Evolutionary conservation across 257 asterid genomes (phyloP).

Genomic region (Salvia rosmarinus): DNA sequence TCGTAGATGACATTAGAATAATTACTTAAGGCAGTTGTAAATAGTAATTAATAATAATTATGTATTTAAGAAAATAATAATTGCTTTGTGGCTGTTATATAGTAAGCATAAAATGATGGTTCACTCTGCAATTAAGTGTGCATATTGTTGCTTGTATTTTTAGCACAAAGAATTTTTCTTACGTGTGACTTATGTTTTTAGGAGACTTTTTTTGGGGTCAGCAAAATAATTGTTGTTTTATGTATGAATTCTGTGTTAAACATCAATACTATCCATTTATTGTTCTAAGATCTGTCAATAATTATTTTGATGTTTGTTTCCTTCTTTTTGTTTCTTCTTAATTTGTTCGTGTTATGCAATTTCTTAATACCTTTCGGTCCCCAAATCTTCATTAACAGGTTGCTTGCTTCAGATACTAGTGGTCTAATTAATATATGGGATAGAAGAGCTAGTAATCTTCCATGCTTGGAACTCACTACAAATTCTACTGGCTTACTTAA

Average conservation of each 20-base stretch:
- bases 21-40: not conserved
- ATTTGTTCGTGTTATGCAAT: conserved; percentile 28
- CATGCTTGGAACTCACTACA: conserved; percentile 71
- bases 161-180: not conserved
- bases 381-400: conserved; percentile 53
- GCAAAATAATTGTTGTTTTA: not conserved
- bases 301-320: conserved; percentile 16
- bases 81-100: not conserved
- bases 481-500: conserved; percentile 64
- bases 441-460: conserved; percentile 77
- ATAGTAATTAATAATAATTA: not conserved
- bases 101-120: not conserved
- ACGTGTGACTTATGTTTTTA: too few species aligned
- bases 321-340: too few species aligned
- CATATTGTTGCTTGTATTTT: not conserved
- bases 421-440: conserved; percentile 91
- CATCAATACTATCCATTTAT: not conserved
- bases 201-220: not conserved
- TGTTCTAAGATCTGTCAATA: not conserved
- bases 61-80: not conserved
- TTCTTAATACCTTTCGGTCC: conserved; percentile 26
- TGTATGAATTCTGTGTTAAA: not conserved
- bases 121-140: not conserved
- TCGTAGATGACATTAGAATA: not conserved
- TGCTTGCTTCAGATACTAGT: conserved; percentile 82